A percentile compares a stretch with the other conserved stretches of the same genome.
Evolutionary conservation across 2,329 filamentous ascomycete species (phyloP).

Genomic region (Eutypa lata): DNA sequence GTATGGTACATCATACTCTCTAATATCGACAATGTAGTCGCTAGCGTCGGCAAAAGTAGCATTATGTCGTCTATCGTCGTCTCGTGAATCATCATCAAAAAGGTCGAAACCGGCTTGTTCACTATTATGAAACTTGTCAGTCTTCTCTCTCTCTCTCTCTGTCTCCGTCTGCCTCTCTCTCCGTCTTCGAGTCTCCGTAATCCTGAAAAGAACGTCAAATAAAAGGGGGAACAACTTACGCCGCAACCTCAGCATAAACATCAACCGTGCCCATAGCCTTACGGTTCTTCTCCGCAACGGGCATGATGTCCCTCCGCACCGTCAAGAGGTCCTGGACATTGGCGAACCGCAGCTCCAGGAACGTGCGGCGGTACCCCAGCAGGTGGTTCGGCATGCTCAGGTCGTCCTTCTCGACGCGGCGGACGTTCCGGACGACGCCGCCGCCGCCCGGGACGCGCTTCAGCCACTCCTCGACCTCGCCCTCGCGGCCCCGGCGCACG

Average conservation of each 20-base stretch:
- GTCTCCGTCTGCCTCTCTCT: no score
- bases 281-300: slow-evolving; percentile 93
- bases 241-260: slow-evolving; percentile 93
- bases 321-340: slow-evolving; percentile 85
- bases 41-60: slow-evolving; percentile 79
- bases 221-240: slow-evolving; percentile 48
- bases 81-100: slow-evolving; percentile 85
- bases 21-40: slow-evolving; percentile 96
- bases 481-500: slow-evolving; percentile 81
- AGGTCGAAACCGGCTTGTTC: slow-evolving; percentile 67
- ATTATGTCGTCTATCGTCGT: slow-evolving; percentile 76
- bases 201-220: no score
- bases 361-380: slow-evolving; percentile 83
- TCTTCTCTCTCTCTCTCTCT: background rate
- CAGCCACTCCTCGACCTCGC: slow-evolving; percentile 95
- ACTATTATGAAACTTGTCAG: slow-evolving; percentile 18
- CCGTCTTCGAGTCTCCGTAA: no score
- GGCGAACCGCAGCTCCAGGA: slow-evolving; percentile 80
- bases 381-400: slow-evolving; percentile 93
- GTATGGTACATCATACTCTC: slow-evolving; percentile 99
- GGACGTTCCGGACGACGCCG: slow-evolving; percentile 72
- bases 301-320: slow-evolving; percentile 80
- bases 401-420: slow-evolving; percentile 86
- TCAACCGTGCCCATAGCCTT: slow-evolving; percentile 97
- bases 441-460: slow-evolving; percentile 72